phyloP scores from a whole-genome alignment of 2,329 filamentous ascomycete genomes.

The Talaromyces atroroseus region DNA sequence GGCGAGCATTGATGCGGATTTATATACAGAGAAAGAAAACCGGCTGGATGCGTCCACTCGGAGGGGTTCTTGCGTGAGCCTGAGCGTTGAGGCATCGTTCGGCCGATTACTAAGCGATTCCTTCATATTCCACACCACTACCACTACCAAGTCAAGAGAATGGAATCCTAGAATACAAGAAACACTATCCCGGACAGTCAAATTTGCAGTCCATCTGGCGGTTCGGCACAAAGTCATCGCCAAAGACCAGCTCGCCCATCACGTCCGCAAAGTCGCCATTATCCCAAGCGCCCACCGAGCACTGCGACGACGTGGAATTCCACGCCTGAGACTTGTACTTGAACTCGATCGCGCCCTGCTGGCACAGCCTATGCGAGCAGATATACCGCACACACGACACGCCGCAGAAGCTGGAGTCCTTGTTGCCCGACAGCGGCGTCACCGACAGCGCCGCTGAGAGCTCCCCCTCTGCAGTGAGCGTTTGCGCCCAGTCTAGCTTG shows the following conservation, averaged over 20 bases:
- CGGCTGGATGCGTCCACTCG: too few species aligned
- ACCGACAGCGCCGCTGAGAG: neutral
- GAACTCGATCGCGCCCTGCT: neutral
- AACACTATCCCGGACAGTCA: neutral
- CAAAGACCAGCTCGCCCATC: neutral
- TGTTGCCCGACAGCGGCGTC: neutral
- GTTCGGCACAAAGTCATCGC: neutral
- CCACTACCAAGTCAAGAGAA: too few species aligned
- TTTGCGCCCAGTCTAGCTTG: neutral
- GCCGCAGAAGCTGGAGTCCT: neutral
- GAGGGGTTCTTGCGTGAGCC: too few species aligned
- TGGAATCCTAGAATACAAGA: too few species aligned
- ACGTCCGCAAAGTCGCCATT: neutral
- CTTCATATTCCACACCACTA: too few species aligned
- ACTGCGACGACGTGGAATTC: neutral
- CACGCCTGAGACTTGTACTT: neutral
- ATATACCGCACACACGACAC: neutral
- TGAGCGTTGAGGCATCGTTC: too few species aligned
- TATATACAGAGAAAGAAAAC: neutral
- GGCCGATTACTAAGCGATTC: too few species aligned
- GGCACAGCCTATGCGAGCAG: neutral
- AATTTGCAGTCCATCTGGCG: neutral
- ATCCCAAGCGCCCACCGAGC: neutral
- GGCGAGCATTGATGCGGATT: conserved; percentile 8
- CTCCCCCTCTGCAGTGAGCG: neutral